Base-by-base conservation (phyloP, 2,329 filamentous ascomycete genomes). In the Penicillium polonicum region DNA sequence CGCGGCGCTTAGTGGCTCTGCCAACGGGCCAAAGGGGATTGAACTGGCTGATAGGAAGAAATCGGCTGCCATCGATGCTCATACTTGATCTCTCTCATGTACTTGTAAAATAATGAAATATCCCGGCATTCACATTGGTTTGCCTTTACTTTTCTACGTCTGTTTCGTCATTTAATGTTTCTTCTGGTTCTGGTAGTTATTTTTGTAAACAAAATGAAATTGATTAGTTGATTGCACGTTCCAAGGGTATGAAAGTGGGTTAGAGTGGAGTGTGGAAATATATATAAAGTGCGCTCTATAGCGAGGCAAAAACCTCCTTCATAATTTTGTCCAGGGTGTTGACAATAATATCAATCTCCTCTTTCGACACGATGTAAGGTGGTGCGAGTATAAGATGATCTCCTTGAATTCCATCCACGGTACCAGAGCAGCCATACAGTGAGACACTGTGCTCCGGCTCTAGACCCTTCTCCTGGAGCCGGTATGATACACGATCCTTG, bases 311-410 rank as follows among this genome's bases (percentile, higher is more conserved):
- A 27, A 78, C 81, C 44, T 83, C 81, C 15, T 76, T 69, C 23
- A 89, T 72, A 19, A 88, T 79, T n/a, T 68, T 74, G 4, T 70
- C 72, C 3, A 85, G 75, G 0, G 74, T 78, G 19, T 80, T 74
- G 2, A 84, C 84, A 52, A 88, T 83, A 25, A 76, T 67, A 15
- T 83, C 78, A 51, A 89, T 75, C 21, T 88, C 84, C 8, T 77
- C 77, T 43, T 74, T 73, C 1, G 80, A 85, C 23, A 87, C 79
- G 44, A 83, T 90, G 72, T 86, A 91, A 0, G 89, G 81, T 5
- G 89, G 89, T 1, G 88, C 83, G 12, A 92, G 66, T 27, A 92
- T 79, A 36, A 91, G 76, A 70, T 90, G 87, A 66, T 92, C 89
- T 10, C 89, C 88, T 1, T 70, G 69, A n/a, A 70, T 68, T 1